A percentile compares a stretch with the other conserved stretches of the same genome.
These are phyloP conservation scores for Globisporangium mamillatum DNA, from an alignment of 352 stramenopile genomes.

Conservation along the genomic window DNA sequence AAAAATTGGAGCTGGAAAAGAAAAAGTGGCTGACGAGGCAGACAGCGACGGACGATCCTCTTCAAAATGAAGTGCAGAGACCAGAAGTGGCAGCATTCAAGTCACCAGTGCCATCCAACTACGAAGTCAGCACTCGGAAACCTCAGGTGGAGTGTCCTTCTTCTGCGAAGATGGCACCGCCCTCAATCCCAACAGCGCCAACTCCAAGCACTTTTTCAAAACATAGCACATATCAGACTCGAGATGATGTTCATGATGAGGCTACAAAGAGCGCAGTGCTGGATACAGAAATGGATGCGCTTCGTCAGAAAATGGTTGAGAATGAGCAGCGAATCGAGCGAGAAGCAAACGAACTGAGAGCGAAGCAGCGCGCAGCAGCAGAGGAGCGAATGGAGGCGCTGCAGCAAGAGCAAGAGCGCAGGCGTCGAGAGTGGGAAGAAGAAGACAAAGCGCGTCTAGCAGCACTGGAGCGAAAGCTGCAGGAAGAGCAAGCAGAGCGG, in stretches of 20 bases:
- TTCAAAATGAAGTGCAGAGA: not conserved
- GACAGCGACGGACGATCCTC: slow-evolving; percentile 13
- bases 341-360: slow-evolving; percentile 42
- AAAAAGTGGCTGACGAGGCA: slow-evolving; percentile 25
- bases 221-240: not conserved
- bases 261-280: not conserved
- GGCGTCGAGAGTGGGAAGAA: slow-evolving; percentile 65
- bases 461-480: slow-evolving; percentile 45
- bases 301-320: slow-evolving; percentile 36
- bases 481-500: slow-evolving; percentile 38
- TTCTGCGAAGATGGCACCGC: not conserved
- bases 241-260: not conserved
- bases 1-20: slow-evolving; percentile 37
- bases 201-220: not conserved
- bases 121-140: not conserved
- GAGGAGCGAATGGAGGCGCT: slow-evolving; percentile 58
- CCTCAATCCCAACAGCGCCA: not conserved
- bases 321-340: slow-evolving; percentile 40
- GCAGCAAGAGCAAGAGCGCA: slow-evolving; percentile 59
- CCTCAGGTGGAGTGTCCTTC: not conserved
- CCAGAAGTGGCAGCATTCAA: not conserved
- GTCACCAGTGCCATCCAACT: not conserved
- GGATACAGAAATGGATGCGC: slow-evolving; percentile 37
- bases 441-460: slow-evolving; percentile 50
- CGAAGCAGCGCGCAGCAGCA: slow-evolving; percentile 43